Evolutionary conservation across 495 filamentous ascomycete species (phyloP).

Genomic region (Eremomyces bilateralis): DNA sequence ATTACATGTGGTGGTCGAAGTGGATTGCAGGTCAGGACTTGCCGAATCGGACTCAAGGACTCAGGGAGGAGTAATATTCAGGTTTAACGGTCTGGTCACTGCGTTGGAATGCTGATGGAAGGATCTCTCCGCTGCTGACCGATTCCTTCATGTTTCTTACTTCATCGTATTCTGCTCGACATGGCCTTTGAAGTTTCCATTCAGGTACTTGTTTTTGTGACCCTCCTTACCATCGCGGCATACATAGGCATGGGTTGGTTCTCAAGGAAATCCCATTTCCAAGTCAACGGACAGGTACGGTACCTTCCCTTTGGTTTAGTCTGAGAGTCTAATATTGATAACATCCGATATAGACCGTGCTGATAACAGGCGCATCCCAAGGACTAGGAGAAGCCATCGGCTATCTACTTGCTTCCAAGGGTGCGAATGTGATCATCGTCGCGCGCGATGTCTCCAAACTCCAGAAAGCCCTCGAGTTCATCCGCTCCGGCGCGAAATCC

Average conservation of each 20-base stretch:
- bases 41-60: too few relatives aligned
- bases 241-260: constrained; percentile 43
- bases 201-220: constrained; percentile 23
- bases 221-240: constrained; percentile 19
- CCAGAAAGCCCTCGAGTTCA: constrained; percentile 40
- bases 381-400: constrained; percentile 69
- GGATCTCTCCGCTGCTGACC: too few relatives aligned
- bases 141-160: too few relatives aligned
- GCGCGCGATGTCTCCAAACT: constrained; percentile 59
- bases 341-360: constrained; percentile 35
- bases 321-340: not conserved
- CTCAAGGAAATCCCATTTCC: constrained; percentile 48
- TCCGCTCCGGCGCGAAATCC: constrained; percentile 33
- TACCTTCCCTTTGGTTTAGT: not conserved
- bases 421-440: constrained; percentile 71
- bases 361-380: constrained; percentile 83
- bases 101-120: too few relatives aligned
- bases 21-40: too few relatives aligned
- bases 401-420: constrained; percentile 51
- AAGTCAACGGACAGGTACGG: constrained; percentile 54
- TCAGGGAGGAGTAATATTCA: too few relatives aligned
- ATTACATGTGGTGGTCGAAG: too few relatives aligned
- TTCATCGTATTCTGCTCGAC: too few relatives aligned
- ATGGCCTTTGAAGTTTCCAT: too few relatives aligned
- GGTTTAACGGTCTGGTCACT: too few relatives aligned